Evolutionary conservation across 352 stramenopile genomes (phyloP).

Genomic region (Phytophthora kernoviae): DNA sequence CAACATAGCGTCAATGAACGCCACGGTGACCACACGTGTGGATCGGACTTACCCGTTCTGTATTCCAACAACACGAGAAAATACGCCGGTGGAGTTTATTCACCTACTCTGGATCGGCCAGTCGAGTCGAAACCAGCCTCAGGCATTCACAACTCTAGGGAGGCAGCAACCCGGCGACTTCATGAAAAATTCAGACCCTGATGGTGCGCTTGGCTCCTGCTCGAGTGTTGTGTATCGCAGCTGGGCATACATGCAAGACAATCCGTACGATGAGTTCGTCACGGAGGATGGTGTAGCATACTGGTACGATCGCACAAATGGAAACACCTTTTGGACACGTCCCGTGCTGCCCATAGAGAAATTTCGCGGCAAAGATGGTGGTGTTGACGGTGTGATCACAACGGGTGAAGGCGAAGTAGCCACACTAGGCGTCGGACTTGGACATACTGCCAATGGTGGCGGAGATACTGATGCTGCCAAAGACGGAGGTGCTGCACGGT

Average conservation of each 20-base stretch:
- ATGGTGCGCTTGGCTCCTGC: conserved; percentile 77
- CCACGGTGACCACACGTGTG: conserved; percentile 85
- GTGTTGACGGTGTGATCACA: conserved; percentile 83
- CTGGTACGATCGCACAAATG: conserved; percentile 83
- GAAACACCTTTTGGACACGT: conserved; percentile 92
- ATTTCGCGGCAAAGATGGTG: conserved; percentile 66
- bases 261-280: conserved; percentile 88
- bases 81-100: conserved; percentile 93
- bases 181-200: conserved; percentile 84
- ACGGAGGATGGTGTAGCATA: conserved; percentile 92
- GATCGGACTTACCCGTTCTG: conserved; percentile 93
- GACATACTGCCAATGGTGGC: neutral
- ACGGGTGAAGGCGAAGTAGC: conserved; percentile 73
- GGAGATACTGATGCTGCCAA: conserved; percentile 31
- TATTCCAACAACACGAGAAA: conserved; percentile 89
- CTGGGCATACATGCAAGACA: conserved; percentile 91
- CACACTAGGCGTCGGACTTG: conserved; percentile 70
- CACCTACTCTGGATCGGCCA: conserved; percentile 91
- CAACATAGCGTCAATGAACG: conserved; percentile 73
- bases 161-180: conserved; percentile 93
- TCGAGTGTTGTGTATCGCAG: conserved; percentile 91
- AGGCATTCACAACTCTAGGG: conserved; percentile 89
- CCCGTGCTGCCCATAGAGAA: conserved; percentile 86
- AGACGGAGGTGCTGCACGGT: conserved; percentile 38
- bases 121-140: conserved; percentile 89